phyloP scores from a whole-genome alignment of 2,329 filamentous ascomycete genomes.

The Chrysoporthe cubensis region DNA sequence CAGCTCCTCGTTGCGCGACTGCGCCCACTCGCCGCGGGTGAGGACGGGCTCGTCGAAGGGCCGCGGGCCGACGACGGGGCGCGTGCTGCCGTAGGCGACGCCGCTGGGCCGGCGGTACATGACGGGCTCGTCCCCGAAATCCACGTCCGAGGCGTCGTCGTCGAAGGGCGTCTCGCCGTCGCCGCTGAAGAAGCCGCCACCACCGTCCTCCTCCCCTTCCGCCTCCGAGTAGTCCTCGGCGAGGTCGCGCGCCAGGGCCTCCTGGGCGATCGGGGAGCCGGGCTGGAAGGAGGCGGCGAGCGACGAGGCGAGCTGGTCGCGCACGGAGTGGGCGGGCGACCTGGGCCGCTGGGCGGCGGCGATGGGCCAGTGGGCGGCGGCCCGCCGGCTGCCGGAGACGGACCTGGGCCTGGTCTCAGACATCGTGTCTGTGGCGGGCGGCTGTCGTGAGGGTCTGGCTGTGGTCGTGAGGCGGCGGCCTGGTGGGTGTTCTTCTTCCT shows the following conservation, averaged over 20 bases:
- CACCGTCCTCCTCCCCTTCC: slow-evolving; percentile 39
- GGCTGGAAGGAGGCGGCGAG: slow-evolving; percentile 58
- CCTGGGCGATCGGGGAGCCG: slow-evolving; percentile 68
- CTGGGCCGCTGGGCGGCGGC: not conserved
- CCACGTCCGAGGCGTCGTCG: slow-evolving; percentile 38
- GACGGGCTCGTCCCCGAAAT: slow-evolving; percentile 33
- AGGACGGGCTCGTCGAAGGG: slow-evolving; percentile 50
- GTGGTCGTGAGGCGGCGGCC: too few species aligned
- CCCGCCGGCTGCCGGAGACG: slow-evolving; percentile 9
- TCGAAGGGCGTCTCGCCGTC: slow-evolving; percentile 33
- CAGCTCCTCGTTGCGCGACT: slow-evolving; percentile 60
- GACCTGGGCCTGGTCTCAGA: slow-evolving; percentile 5
- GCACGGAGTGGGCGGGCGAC: slow-evolving; percentile 9
- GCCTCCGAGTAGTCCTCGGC: slow-evolving; percentile 55
- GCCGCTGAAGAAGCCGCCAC: slow-evolving; percentile 45
- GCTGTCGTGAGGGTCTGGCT: not conserved
- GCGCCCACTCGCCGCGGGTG: slow-evolving; percentile 59
- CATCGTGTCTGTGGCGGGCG: not conserved
- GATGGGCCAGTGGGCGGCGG: slow-evolving; percentile 2
- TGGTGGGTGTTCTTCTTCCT: not conserved
- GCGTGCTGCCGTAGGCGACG: slow-evolving; percentile 72
- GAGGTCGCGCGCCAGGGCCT: slow-evolving; percentile 67
- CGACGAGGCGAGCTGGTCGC: slow-evolving; percentile 34
- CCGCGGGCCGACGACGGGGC: slow-evolving; percentile 69
- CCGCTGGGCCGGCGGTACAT: slow-evolving; percentile 78